Conservation (phyloP, 495 filamentous ascomycete species). For the Clohesyomyces aquaticus region DNA sequence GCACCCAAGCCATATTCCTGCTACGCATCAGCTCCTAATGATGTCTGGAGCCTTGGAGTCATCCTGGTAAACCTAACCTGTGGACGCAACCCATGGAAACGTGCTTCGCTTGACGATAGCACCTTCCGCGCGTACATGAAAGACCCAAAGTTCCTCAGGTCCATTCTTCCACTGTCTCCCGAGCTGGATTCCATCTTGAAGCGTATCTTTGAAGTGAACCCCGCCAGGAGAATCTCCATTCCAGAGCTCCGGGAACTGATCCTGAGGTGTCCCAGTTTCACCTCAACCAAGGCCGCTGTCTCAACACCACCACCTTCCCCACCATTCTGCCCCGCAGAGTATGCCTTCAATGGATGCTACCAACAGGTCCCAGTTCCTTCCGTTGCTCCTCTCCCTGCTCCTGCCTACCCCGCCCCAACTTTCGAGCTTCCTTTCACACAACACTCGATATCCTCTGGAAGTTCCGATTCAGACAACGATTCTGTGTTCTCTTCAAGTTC, state of each 20-base stretch:
- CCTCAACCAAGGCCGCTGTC: constrained; percentile 45
- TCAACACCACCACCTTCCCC: constrained; percentile 39
- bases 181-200: constrained; percentile 88
- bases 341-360: constrained; percentile 37
- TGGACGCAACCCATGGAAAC: constrained; percentile 98
- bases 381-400: constrained; percentile 33
- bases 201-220: constrained; percentile 88
- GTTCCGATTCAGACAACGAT: constrained; percentile 41
- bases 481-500: constrained; percentile 42
- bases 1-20: constrained; percentile 74
- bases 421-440: constrained; percentile 33
- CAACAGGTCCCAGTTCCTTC: constrained; percentile 23
- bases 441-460: constrained; percentile 38
- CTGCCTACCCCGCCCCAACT: constrained; percentile 19
- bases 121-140: constrained; percentile 91
- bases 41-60: constrained; percentile 96
- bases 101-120: constrained; percentile 87
- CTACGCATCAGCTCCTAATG: constrained; percentile 92
- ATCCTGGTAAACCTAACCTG: constrained; percentile 97
- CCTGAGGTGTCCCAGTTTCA: constrained; percentile 74
- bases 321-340: constrained; percentile 39
- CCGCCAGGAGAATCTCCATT: constrained; percentile 81
- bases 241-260: constrained; percentile 79
- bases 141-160: constrained; percentile 84
- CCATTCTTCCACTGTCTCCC: constrained; percentile 88